Percentiles rank a stretch among this genome's conserved stretches.
phyloP scores from a whole-genome alignment of 2,329 filamentous ascomycete species.

The Magnaporthiopsis incrustans region DNA sequence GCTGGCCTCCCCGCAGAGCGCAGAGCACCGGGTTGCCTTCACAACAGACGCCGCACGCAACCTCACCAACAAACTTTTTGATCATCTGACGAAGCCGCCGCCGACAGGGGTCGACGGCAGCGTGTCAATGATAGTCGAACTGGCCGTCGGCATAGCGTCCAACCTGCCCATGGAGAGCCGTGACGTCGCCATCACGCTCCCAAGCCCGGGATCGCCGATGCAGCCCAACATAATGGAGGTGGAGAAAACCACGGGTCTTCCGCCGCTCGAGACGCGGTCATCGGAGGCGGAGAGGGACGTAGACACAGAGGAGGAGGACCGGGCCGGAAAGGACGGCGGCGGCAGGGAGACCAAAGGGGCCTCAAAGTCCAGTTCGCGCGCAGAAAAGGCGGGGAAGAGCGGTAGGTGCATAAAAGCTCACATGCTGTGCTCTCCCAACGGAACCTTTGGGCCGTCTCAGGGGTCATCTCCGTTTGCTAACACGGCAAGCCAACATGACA shows the following conservation, averaged over 20 bases:
- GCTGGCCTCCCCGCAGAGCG: slow-evolving; percentile 57
- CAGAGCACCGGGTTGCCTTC: slow-evolving; percentile 59
- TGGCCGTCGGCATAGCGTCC: slow-evolving; percentile 75
- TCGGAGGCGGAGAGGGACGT: slow-evolving; percentile 29
- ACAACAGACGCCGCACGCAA: slow-evolving; percentile 62
- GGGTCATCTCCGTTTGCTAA: neutral
- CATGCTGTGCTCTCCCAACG: neutral
- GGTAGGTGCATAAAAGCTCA: slow-evolving; percentile 2
- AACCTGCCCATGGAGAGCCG: slow-evolving; percentile 87
- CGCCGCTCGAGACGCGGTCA: slow-evolving; percentile 43
- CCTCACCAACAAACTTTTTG: slow-evolving; percentile 61
- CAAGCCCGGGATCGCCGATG: slow-evolving; percentile 65
- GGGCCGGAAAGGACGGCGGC: slow-evolving; percentile 27
- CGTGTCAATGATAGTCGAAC: slow-evolving; percentile 85
- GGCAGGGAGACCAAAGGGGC: slow-evolving; percentile 24
- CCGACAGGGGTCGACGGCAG: slow-evolving; percentile 79
- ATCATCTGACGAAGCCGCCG: slow-evolving; percentile 67
- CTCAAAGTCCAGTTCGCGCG: neutral
- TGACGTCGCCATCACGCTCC: slow-evolving; percentile 83
- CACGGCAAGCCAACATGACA: neutral
- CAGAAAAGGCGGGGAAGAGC: slow-evolving; percentile 27
- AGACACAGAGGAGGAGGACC: slow-evolving; percentile 29
- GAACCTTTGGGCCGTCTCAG: neutral
- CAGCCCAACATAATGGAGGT: slow-evolving; percentile 74
- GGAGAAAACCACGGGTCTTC: slow-evolving; percentile 59